Conservation (phyloP, 2,329 filamentous ascomycete species). For the Monilinia fructicola region DNA sequence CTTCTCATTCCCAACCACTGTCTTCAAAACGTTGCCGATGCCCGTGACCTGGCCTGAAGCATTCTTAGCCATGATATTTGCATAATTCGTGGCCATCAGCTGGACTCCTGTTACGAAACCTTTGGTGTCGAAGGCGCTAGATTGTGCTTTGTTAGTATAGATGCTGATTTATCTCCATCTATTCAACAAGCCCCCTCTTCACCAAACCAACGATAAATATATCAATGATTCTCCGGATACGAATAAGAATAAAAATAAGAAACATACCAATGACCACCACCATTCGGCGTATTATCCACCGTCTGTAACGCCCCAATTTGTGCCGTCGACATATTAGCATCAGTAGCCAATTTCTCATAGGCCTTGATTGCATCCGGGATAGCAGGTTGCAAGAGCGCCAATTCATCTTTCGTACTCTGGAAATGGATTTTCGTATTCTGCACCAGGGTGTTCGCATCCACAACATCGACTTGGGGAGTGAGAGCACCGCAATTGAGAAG, state of each 20-base stretch:
- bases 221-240: too few species aligned
- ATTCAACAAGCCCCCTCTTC: too few species aligned
- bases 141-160: background rate
- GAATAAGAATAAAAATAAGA: background rate
- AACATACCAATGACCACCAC: constrained; percentile 52
- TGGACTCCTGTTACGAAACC: constrained; percentile 57
- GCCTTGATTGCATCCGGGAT: constrained; percentile 53
- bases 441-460: constrained; percentile 46
- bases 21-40: constrained; percentile 50
- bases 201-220: too few species aligned
- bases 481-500: constrained; percentile 57
- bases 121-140: constrained; percentile 53
- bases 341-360: constrained; percentile 50
- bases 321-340: constrained; percentile 46
- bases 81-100: constrained; percentile 54
- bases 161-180: too few species aligned
- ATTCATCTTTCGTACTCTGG: constrained; percentile 55
- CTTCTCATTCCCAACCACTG: constrained; percentile 35
- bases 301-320: constrained; percentile 55
- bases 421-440: constrained; percentile 54
- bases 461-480: constrained; percentile 52
- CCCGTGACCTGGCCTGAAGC: constrained; percentile 51
- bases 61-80: constrained; percentile 51
- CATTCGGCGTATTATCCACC: constrained; percentile 55
- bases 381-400: constrained; percentile 46